phyloP scores from a whole-genome alignment of 805 yeast species.

The Hanseniaspora hatyaiensis region DNA sequence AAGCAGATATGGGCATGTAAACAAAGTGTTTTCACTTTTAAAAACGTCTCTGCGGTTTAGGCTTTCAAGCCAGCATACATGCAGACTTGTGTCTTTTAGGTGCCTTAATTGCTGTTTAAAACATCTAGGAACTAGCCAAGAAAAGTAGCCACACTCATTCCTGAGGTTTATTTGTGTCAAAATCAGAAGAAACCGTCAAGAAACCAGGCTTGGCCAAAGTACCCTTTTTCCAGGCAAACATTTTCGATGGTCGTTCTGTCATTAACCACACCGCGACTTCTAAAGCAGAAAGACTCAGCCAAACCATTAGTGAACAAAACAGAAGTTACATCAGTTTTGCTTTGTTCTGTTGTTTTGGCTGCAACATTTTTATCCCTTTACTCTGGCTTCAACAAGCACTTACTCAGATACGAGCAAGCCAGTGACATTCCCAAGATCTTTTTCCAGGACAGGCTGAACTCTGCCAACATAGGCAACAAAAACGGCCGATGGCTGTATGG shows the following conservation, averaged over 20 bases:
- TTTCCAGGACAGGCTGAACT: constrained; percentile 28
- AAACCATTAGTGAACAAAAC: background rate
- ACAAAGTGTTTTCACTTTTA: no score
- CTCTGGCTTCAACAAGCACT: constrained; percentile 34
- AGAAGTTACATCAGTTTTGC: constrained; percentile 17
- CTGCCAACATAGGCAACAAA: constrained; percentile 8
- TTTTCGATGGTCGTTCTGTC: constrained; percentile 1
- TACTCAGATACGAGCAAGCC: constrained; percentile 43
- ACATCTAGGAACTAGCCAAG: no score
- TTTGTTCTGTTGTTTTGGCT: constrained; percentile 29
- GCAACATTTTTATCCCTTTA: constrained; percentile 35
- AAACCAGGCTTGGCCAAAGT: no score
- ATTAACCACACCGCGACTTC: background rate
- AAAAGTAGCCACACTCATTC: no score
- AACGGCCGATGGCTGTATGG: constrained; percentile 43
- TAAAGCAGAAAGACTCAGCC: background rate
- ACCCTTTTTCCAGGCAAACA: no score
- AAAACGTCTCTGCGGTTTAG: no score
- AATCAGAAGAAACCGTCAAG: no score
- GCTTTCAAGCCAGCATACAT: no score
- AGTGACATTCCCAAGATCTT: constrained; percentile 38
- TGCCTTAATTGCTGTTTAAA: no score
- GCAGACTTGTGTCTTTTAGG: no score
- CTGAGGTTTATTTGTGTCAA: no score
- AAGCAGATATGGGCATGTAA: no score